phyloP scores from a whole-genome alignment of 225 moss, liverwort and hornwort species.

The Marchantia paleacea region DNA sequence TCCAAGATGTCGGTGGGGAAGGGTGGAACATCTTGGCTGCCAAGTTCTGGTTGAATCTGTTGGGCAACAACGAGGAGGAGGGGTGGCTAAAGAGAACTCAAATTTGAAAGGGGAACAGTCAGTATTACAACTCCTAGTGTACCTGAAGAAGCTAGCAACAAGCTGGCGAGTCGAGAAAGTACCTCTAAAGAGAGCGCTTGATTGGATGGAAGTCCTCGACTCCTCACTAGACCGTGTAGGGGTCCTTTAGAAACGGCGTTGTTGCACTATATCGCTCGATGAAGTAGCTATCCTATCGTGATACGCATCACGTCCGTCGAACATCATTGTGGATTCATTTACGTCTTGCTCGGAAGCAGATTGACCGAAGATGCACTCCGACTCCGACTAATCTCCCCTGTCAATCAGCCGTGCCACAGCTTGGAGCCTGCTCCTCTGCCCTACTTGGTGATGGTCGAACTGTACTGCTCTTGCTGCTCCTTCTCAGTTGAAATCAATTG shows the following conservation, averaged over 20 bases:
- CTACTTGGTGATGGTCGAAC: too few relatives aligned
- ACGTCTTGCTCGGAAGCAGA: too few relatives aligned
- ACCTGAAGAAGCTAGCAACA: constrained; percentile 37
- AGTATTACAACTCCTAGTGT: constrained; percentile 33
- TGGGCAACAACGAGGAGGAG: constrained; percentile 59
- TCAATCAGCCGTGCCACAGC: too few relatives aligned
- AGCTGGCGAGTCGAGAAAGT: constrained; percentile 35
- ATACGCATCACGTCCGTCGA: too few relatives aligned
- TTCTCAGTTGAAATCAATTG: too few relatives aligned
- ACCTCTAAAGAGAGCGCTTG: constrained; percentile 52
- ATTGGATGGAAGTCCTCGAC: constrained; percentile 61
- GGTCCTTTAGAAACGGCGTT: constrained; percentile 79
- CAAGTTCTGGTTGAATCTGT: constrained; percentile 81
- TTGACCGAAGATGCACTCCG: too few relatives aligned
- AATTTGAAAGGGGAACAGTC: constrained; percentile 41
- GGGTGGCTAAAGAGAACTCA: constrained; percentile 38
- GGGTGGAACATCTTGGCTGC: constrained; percentile 67
- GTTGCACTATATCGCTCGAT: constrained; percentile 73
- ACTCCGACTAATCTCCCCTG: too few relatives aligned
- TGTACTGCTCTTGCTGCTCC: too few relatives aligned
- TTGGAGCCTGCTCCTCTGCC: too few relatives aligned
- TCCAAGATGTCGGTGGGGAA: constrained; percentile 44
- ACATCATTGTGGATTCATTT: too few relatives aligned
- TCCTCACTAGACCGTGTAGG: constrained; percentile 67
- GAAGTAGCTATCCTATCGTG: constrained; percentile 83